Evolutionary conservation across 768 basidiomycete genomes (phyloP).

Genomic region (Fistulinella prunicolor): DNA sequence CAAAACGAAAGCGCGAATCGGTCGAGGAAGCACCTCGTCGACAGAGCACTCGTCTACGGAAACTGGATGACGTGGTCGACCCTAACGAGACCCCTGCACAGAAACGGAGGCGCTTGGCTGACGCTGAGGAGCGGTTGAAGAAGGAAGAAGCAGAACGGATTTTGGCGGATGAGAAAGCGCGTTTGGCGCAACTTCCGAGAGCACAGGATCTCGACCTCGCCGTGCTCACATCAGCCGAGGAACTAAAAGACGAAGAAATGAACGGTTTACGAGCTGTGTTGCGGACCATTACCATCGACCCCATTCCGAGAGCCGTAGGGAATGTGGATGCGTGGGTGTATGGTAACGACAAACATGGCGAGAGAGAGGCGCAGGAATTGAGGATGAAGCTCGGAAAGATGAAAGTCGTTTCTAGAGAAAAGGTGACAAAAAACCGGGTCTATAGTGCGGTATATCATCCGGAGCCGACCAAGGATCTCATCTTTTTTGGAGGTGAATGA

Average conservation of each 20-base stretch:
- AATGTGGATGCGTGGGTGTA: conserved; percentile 53
- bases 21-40: conserved; percentile 51
- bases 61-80: conserved; percentile 38
- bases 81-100: conserved; percentile 64
- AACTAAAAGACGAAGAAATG: conserved; percentile 44
- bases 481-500: conserved; percentile 77
- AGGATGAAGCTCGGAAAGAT: conserved; percentile 52
- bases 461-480: conserved; percentile 71
- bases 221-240: conserved; percentile 48
- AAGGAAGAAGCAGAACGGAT: conserved; percentile 62
- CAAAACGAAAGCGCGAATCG: conserved; percentile 54
- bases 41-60: conserved; percentile 61
- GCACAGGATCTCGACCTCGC: conserved; percentile 61
- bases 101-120: conserved; percentile 65
- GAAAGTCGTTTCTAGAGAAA: conserved; percentile 72
- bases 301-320: conserved; percentile 38
- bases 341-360: conserved; percentile 45
- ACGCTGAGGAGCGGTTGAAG: conserved; percentile 52
- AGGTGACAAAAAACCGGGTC: conserved; percentile 71
- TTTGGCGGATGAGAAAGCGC: conserved; percentile 58
- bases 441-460: conserved; percentile 84
- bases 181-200: conserved; percentile 65
- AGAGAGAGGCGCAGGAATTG: conserved; percentile 50
- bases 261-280: conserved; percentile 46
- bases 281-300: conserved; percentile 35